Evolutionary conservation across 2,329 filamentous ascomycete genomes (phyloP), one percentile per base, ranked within the genome.

Genomic region (Scytalidium sp.): DNA sequence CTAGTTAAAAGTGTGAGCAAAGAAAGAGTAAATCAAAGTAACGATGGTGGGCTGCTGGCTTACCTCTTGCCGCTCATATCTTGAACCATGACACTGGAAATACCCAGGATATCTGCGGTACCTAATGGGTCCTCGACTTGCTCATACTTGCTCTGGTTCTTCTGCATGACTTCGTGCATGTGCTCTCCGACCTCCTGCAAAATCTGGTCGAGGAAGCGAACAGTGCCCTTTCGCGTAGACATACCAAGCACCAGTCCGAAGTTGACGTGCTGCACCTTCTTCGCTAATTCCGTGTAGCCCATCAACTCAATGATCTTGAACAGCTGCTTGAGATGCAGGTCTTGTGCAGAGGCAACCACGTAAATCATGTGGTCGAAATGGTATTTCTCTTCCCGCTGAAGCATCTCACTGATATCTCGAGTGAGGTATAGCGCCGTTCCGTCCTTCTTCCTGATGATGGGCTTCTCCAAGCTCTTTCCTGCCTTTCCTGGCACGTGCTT

Each of bases 81-180:
- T 71, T 97, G 93, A 19, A 96, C 90, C 91, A 97, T 97, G 65
- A 97, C 93, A 64, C 88, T 87, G 56, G 88, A 92, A 66, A 97
- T 97, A 56, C 93, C 94, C 3, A 97, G 80, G 10, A 82, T 90
- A 72, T 97, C 94, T 53, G 94, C 91, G 9, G 85, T 88, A 48
- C 82, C 80, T 48, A 83, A 84, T 0, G 93, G 93, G 67, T 97
- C 78, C 63, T 86, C 88, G 19, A 99, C 86, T 70, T 97, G 91
- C 50, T 83, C 74, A 70, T 97, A 99, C 76, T 99, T 99, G 64
- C 80, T 78, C 61, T 88, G 79, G 69, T 97, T 97, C 74, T 87
- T 87, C 70, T 76, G 83, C 94, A 99, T 99, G 46, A 95, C 90
- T 54, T 96, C 90, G 76, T 97, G 93, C 94, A 99, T 99, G 72